Evolutionary conservation across 805 yeast species (phyloP).

Genomic region (Alloascoidea hylecoeti): DNA sequence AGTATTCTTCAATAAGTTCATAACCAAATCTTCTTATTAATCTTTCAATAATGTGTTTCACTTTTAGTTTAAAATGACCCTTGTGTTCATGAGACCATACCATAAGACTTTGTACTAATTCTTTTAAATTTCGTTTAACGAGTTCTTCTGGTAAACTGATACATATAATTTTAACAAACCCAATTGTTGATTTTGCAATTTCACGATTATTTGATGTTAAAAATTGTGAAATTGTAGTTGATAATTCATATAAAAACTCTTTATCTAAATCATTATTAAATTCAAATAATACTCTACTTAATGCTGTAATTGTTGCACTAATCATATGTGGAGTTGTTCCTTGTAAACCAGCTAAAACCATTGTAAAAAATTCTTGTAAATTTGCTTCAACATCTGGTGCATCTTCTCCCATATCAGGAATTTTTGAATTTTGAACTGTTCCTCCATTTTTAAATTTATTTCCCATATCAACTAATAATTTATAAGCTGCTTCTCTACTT

Average conservation of each 20-base stretch:
- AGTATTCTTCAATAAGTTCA: constrained; percentile 64
- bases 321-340: constrained; percentile 93
- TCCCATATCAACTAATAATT: constrained; percentile 69
- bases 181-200: constrained; percentile 87
- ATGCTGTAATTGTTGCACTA: constrained; percentile 87
- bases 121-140: constrained; percentile 51
- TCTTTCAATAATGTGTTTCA: constrained; percentile 87
- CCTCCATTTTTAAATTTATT: constrained; percentile 57
- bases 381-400: constrained; percentile 56
- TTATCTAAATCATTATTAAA: constrained; percentile 52
- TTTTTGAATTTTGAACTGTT: constrained; percentile 42
- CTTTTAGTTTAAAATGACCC: constrained; percentile 86
- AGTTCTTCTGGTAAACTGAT: constrained; percentile 69
- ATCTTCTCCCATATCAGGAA: constrained; percentile 42
- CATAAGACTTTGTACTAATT: constrained; percentile 58
- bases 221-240: constrained; percentile 79
- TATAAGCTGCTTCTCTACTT: constrained; percentile 71
- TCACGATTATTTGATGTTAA: constrained; percentile 85
- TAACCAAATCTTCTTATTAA: constrained; percentile 83
- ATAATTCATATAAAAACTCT: constrained; percentile 55
- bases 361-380: constrained; percentile 74
- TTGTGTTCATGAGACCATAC: constrained; percentile 94
- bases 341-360: constrained; percentile 92
- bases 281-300: constrained; percentile 78
- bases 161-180: constrained; percentile 84